Conservation (phyloP, 208 protist species). For the Wallacemonas collosoma region DNA sequence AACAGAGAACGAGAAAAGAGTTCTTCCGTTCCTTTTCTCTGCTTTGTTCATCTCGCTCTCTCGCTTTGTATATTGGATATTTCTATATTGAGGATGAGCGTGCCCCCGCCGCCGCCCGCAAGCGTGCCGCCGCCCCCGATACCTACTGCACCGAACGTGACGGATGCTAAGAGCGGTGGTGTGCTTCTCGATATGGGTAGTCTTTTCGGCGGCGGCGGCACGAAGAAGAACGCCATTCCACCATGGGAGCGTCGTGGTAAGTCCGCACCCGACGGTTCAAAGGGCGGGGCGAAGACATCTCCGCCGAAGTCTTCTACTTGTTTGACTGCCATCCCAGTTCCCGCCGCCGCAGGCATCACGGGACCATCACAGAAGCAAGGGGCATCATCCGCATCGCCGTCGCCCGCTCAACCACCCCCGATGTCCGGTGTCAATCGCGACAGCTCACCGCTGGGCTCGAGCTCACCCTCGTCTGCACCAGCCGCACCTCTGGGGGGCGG, state of each 20-base stretch:
- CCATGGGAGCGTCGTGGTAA: constrained; percentile 41
- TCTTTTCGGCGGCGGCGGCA: constrained; percentile 26
- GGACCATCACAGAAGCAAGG: neutral
- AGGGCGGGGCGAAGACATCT: neutral
- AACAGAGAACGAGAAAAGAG: too few species aligned
- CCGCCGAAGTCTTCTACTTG: constrained; percentile 7
- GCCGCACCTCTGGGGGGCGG: neutral
- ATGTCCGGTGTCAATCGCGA: neutral
- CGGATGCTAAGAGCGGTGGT: constrained; percentile 33
- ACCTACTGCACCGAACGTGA: constrained; percentile 18
- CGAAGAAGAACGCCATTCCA: constrained; percentile 43
- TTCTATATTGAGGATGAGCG: constrained; percentile 21
- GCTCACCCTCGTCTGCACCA: neutral
- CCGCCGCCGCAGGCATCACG: neutral
- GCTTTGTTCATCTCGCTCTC: neutral
- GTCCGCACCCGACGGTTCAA: neutral
- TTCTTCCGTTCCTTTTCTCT: neutral
- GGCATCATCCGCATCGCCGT: constrained; percentile 16
- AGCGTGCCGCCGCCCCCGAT: constrained; percentile 22
- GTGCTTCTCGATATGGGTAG: constrained; percentile 48
- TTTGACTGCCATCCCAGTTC: neutral
- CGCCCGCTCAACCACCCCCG: neutral
- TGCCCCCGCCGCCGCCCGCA: constrained; percentile 22
- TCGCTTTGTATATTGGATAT: neutral
- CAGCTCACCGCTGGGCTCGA: neutral